Evolutionary conservation across 176 grass and related monocot genomes (phyloP).

Genomic region (Hordeum vulgare): MorexV3_pseudomolecules_assembly NC_058524.1:128134580-128135079

Average conservation of each 20-base stretch:
- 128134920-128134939: background rate
- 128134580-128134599: too few relatives aligned
- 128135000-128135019: background rate
- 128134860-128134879: background rate
- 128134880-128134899: background rate
- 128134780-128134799: too few relatives aligned
- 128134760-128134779: too few relatives aligned
- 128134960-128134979: background rate
- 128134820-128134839: background rate
- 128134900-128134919: background rate
- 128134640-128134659: too few relatives aligned
- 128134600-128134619: too few relatives aligned
- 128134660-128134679: too few relatives aligned
- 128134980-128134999: background rate
- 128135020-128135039: slow-evolving; percentile 41
- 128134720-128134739: too few relatives aligned
- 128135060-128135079: slow-evolving; percentile 63
- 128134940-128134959: background rate
- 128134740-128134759: too few relatives aligned
- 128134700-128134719: too few relatives aligned
- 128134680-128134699: too few relatives aligned
- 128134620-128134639: too few relatives aligned
- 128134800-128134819: background rate
- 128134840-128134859: background rate
- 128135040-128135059: slow-evolving; percentile 55